Base-by-base conservation (phyloP, 495 filamentous ascomycete genomes). In the Astrothelium macrocarpum region DNA sequence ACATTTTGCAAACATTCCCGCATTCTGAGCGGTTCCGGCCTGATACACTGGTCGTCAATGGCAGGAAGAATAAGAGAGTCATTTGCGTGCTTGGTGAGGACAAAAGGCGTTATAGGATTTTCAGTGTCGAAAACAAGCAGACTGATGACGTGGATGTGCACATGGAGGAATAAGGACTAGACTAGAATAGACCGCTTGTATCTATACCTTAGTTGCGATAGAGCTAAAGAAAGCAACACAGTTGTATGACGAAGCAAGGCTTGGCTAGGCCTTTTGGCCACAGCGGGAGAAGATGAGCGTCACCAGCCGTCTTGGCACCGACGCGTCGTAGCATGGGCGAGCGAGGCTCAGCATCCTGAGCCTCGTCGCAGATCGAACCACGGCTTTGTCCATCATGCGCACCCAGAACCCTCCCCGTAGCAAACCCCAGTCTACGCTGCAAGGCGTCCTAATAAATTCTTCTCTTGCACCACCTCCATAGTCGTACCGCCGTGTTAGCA, bases 21-120 rank as follows among this genome's bases (percentile, higher is more conserved):
- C n/a, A 49, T n/a, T 59, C 70, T 23, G 64, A 63, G 2, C 62
- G 63, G 3, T 77, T 75, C 60, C 42, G 28, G 53, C 72, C 74
- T 10, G 34, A 68, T 25, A 66, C 63, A 32, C 14, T 77, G n/a
- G 59, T 66, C 1, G 68, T 76, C 14, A 75, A 75, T 62, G 75
- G 73, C 14, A 53, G 75, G 16, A 65, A 42, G 25, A 63, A 65
- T 7, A 59, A 71, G 49, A 64, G 64, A 23, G 73, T 74, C 3
- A 64, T 71, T 7, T 43, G 71, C 20, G 72, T 74, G 18, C 49
- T 75, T 32, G 73, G 66, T 0, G 62, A 65, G n/a, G 72, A 72
- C 46, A 42, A 61, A 16, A 71, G 65, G 65, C 53, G 64, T 46
- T 75, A 70, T 62, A 61, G 61, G 59, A 66, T 73, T 28, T 63